Conservation (phyloP, 1,284 basidiomycete species). For the Cryptococcus hybrid region DNA sequence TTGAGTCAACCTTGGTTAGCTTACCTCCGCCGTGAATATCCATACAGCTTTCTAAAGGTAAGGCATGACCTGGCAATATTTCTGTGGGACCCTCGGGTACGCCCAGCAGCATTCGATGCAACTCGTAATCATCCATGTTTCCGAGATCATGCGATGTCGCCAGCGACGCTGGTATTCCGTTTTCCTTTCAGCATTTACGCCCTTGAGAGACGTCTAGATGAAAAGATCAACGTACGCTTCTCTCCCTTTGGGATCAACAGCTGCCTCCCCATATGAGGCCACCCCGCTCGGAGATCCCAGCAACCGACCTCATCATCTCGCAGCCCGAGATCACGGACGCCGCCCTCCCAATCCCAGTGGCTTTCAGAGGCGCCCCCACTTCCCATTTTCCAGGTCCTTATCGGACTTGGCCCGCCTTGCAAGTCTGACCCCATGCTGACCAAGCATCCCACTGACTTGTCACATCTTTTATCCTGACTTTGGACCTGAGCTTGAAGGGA, state of each 20-base stretch:
- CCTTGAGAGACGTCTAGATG: neutral
- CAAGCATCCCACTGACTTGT: conserved; percentile 73
- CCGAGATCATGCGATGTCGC: conserved; percentile 19
- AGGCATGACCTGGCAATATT: conserved; percentile 69
- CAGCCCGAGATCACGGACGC: conserved; percentile 17
- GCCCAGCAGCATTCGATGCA: conserved; percentile 77
- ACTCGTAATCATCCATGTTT: conserved; percentile 57
- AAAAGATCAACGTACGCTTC: conserved; percentile 59
- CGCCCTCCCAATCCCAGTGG: conserved; percentile 35
- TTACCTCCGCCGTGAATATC: conserved; percentile 89
- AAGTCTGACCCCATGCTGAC: conserved; percentile 63
- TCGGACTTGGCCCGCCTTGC: conserved; percentile 7
- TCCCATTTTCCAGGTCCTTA: conserved; percentile 39
- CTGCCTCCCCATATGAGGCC: conserved; percentile 69
- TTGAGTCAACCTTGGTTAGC: conserved; percentile 26
- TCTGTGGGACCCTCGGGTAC: conserved; percentile 85
- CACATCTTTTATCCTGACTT: conserved; percentile 77
- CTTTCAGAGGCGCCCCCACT: conserved; percentile 43
- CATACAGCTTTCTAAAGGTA: conserved; percentile 92
- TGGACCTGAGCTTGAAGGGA: conserved; percentile 83
- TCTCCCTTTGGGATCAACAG: conserved; percentile 67
- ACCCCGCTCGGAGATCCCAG: conserved; percentile 65
- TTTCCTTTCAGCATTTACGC: neutral
- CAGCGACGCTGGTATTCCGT: conserved; percentile 18
- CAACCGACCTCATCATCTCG: conserved; percentile 39